Evolutionary conservation across 2,329 filamentous ascomycete genomes (phyloP).

Genomic region (Phoma sp.): DNA sequence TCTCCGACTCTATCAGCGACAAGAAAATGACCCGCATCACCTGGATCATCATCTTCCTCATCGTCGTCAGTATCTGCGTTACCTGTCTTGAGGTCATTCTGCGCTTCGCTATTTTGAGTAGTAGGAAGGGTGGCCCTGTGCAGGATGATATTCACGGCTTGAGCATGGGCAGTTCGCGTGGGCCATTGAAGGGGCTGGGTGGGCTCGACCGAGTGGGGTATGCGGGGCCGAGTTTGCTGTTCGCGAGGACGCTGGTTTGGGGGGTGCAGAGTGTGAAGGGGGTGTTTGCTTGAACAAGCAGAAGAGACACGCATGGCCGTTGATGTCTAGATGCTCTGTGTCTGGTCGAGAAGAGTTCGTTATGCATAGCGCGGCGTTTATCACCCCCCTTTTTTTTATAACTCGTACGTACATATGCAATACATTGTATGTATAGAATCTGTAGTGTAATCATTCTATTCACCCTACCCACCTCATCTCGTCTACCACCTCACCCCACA

Average conservation of each 20-base stretch:
- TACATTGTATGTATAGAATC: too few species aligned
- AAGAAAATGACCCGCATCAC: slow-evolving; percentile 96
- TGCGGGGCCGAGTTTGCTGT: slow-evolving; percentile 37
- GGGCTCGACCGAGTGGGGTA: slow-evolving; percentile 23
- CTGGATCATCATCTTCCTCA: slow-evolving; percentile 97
- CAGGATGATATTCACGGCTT: slow-evolving; percentile 3
- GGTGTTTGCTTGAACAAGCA: slow-evolving; percentile 5
- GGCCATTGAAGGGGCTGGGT: slow-evolving; percentile 10
- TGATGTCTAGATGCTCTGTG: too few species aligned
- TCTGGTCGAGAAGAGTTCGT: too few species aligned
- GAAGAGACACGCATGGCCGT: not conserved
- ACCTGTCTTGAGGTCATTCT: slow-evolving; percentile 89
- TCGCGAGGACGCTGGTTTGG: slow-evolving; percentile 36
- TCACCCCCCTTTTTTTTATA: too few species aligned
- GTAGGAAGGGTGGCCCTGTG: slow-evolving; percentile 27
- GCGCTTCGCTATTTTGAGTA: slow-evolving; percentile 64
- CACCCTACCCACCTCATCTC: not conserved
- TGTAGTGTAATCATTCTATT: not conserved
- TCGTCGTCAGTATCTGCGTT: slow-evolving; percentile 87
- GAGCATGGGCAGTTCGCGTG: not conserved
- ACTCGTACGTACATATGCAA: too few species aligned
- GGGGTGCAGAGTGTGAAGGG: slow-evolving; percentile 27
- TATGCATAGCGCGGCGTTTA: too few species aligned
- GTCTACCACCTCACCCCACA: too few species aligned
- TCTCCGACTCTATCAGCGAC: slow-evolving; percentile 90